Evolutionary conservation across 1,284 basidiomycete genomes (phyloP).

Genomic region (Puccinia brachypodii): DNA sequence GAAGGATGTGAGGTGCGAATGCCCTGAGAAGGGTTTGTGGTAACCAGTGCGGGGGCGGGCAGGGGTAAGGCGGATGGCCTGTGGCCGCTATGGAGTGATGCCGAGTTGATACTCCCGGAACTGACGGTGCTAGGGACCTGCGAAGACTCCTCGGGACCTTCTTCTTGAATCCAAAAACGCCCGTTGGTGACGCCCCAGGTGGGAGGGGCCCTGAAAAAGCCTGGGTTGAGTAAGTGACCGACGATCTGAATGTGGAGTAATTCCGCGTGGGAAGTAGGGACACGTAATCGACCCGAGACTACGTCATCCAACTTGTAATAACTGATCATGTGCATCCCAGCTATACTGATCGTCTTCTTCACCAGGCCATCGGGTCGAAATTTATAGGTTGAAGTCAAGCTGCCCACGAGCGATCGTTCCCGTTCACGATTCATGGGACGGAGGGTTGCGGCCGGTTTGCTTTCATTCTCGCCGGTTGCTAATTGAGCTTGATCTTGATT

Average conservation of each 20-base stretch:
- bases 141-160: conserved; percentile 26
- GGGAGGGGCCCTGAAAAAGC: conserved; percentile 27
- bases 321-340: conserved; percentile 48
- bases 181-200: not conserved
- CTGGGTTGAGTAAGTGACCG: conserved; percentile 3
- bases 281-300: conserved; percentile 24
- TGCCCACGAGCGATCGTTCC: conserved; percentile 79
- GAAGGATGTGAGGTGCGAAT: conserved; percentile 2
- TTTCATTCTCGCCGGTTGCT: conserved; percentile 52
- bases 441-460: conserved; percentile 60
- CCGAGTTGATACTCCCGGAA: not conserved
- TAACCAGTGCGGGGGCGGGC: not conserved
- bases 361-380: conserved; percentile 87
- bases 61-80: not conserved
- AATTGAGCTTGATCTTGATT: conserved; percentile 52
- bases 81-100: not conserved
- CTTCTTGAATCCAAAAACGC: conserved; percentile 18
- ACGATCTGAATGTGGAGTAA: not conserved
- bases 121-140: not conserved
- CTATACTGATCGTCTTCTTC: conserved; percentile 68
- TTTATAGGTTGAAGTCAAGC: conserved; percentile 83
- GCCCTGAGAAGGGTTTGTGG: conserved; percentile 4
- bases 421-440: conserved; percentile 63
- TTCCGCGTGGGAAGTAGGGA: conserved; percentile 7
- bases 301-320: conserved; percentile 47